Evolutionary conservation across 495 filamentous ascomycete species (phyloP).

Genomic region (Chaetomium cochliodes): DNA sequence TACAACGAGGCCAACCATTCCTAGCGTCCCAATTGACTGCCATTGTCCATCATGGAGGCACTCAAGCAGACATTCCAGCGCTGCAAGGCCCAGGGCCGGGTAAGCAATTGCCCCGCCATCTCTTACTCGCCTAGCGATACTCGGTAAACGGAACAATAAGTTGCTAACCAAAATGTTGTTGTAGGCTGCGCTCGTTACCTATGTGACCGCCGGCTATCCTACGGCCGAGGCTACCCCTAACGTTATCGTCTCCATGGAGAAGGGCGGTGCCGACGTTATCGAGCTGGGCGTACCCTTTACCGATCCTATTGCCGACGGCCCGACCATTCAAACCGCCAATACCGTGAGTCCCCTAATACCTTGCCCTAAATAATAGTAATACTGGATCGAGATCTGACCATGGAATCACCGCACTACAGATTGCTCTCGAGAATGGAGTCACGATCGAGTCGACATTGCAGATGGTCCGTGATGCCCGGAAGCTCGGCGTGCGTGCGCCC

Average conservation of each 20-base stretch:
- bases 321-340: constrained; percentile 90
- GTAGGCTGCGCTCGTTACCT: constrained; percentile 80
- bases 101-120: constrained; percentile 45
- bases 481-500: constrained; percentile 72
- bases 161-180: constrained; percentile 19
- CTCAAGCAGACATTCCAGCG: constrained; percentile 84
- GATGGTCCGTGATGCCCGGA: constrained; percentile 74
- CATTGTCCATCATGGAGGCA: constrained; percentile 56
- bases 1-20: background rate
- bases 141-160: background rate
- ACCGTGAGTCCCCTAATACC: constrained; percentile 49
- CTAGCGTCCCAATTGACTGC: constrained; percentile 21
- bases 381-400: constrained; percentile 13
- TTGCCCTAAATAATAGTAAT: background rate
- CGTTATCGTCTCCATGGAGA: constrained; percentile 84
- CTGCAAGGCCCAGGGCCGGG: constrained; percentile 74
- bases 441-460: constrained; percentile 72
- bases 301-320: constrained; percentile 94
- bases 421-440: constrained; percentile 83
- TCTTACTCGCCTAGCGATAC: background rate
- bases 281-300: constrained; percentile 93
- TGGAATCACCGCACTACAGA: constrained; percentile 6
- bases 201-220: constrained; percentile 94
- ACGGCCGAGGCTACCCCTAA: constrained; percentile 76
- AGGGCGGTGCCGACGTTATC: constrained; percentile 85